Base-by-base conservation (phyloP, 768 basidiomycete genomes). In the Collybiopsis luxurians region DNA sequence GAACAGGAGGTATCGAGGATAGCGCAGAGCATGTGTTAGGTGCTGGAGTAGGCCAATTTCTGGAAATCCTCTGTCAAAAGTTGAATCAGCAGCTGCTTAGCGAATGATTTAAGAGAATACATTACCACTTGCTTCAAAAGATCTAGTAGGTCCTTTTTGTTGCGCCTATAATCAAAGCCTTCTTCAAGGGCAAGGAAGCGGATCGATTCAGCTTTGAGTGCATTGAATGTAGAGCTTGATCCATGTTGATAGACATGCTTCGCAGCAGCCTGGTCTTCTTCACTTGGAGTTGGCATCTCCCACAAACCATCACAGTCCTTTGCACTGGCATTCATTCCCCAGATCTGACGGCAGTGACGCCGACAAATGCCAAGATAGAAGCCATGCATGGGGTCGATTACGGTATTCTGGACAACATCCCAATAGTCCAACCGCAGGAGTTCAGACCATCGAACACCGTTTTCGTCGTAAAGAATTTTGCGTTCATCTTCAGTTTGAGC, bases 401-500 rank as follows among this genome's bases (percentile, higher is more conserved):
- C 55, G 0, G 62, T 59, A 52, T 55, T 56, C 9, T 54, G 44
- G 1, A 64, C 52, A 0, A 67, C 59, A 31, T 66, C 59, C 43
- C 57, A 70, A 46, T 69, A 68, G 5, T 64, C 61, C 2, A 70
- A 58, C 1, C 65, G 56, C 15, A 58, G 39, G 4, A 66, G 43
- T 28, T 59, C 54, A 4, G 58, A 66, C 57, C 58, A 66, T 2
- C 65, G 54, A 10, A 61, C 57, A 19, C 63, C 62, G 42, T 60
- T 48, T 38, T 42, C 45, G 19, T 45, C 19, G 40, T 26, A 63
- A 30, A 63, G 53, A 6, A 27, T 54, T 23, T 63, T 51, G 3
- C 60, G 65, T 39, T 54, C 55, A 2, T 46, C 42, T 24, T 47
- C 46, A 9, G 30, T 26, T 26, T 26, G 6, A n/a, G 55, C 55